Evolutionary conservation across 345 rosid genomes (phyloP).

Genomic region (Abelmoschus esculentus): DNA sequence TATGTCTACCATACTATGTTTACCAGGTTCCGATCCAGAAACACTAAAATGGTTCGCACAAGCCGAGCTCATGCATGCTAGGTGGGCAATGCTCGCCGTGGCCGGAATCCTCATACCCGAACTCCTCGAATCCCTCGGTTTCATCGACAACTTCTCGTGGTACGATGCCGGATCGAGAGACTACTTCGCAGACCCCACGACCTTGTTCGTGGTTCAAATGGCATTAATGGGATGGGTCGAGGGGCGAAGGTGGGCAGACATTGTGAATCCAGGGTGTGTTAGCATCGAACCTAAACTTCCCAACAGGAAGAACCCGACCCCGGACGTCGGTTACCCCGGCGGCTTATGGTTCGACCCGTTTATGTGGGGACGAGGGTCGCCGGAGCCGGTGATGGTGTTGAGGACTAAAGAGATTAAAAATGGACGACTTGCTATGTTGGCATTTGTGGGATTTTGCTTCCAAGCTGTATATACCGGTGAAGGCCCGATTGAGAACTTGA

Average conservation of each 20-base stretch:
- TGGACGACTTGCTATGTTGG: slow-evolving; percentile 89
- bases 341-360: slow-evolving; percentile 85
- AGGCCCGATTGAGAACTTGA: slow-evolving; percentile 61
- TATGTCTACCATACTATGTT: not conserved
- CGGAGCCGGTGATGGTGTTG: slow-evolving; percentile 85
- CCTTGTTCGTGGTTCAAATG: slow-evolving; percentile 62
- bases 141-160: slow-evolving; percentile 76
- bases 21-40: slow-evolving; percentile 81
- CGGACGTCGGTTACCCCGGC: slow-evolving; percentile 87
- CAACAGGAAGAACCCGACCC: slow-evolving; percentile 55
- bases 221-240: slow-evolving; percentile 83
- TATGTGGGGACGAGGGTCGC: slow-evolving; percentile 96
- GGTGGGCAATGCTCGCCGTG: slow-evolving; percentile 99
- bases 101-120: slow-evolving; percentile 80
- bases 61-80: slow-evolving; percentile 75
- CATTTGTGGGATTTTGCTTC: slow-evolving; percentile 81
- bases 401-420: slow-evolving; percentile 94
- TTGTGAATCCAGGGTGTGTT: slow-evolving; percentile 72
- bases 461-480: slow-evolving; percentile 73
- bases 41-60: slow-evolving; percentile 86
- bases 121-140: slow-evolving; percentile 54
- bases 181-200: slow-evolving; percentile 57
- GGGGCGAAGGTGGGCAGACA: slow-evolving; percentile 93
- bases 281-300: slow-evolving; percentile 64
- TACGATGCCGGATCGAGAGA: slow-evolving; percentile 64